These are phyloP conservation scores for Dalbergia cochinchinensis DNA, from an alignment of 306 rosid genomes.

Conservation along the genomic window DNA sequence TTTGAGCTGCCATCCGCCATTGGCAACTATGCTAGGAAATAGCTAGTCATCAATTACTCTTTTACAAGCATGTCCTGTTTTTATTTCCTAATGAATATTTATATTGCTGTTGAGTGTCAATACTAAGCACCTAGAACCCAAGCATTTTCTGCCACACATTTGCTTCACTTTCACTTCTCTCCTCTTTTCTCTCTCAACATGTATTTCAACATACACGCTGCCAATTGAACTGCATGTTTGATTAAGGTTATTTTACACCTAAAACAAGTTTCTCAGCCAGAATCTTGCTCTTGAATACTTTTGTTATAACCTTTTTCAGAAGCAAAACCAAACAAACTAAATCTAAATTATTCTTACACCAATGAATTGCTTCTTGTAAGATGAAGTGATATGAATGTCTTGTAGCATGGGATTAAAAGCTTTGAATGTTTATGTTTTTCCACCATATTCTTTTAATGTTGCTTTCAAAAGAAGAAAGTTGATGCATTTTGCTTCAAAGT, in stretches of 20 bases:
- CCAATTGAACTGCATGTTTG: background rate
- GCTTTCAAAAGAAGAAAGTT: background rate
- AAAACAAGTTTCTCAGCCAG: background rate
- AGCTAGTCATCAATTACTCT: too few relatives aligned
- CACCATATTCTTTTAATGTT: background rate
- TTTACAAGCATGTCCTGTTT: too few relatives aligned
- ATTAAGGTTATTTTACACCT: background rate
- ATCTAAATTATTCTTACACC: background rate
- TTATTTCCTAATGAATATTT: too few relatives aligned
- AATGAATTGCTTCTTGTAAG: background rate
- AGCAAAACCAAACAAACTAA: background rate
- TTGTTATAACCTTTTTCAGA: background rate
- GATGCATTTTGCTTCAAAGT: slow-evolving; percentile 12
- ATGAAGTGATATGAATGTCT: slow-evolving; percentile 1
- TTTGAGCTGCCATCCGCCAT: too few relatives aligned
- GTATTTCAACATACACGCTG: too few relatives aligned
- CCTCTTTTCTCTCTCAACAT: too few relatives aligned
- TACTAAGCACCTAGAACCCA: background rate
- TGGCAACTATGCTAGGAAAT: too few relatives aligned
- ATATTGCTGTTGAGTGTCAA: background rate
- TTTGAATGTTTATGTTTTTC: background rate
- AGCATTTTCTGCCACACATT: too few relatives aligned
- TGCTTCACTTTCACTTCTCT: too few relatives aligned
- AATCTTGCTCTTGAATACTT: background rate
- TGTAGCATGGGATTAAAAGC: slow-evolving; percentile 12